phyloP scores from a whole-genome alignment of 495 filamentous ascomycete genomes.

The Aspergillus haitiensis region DNA sequence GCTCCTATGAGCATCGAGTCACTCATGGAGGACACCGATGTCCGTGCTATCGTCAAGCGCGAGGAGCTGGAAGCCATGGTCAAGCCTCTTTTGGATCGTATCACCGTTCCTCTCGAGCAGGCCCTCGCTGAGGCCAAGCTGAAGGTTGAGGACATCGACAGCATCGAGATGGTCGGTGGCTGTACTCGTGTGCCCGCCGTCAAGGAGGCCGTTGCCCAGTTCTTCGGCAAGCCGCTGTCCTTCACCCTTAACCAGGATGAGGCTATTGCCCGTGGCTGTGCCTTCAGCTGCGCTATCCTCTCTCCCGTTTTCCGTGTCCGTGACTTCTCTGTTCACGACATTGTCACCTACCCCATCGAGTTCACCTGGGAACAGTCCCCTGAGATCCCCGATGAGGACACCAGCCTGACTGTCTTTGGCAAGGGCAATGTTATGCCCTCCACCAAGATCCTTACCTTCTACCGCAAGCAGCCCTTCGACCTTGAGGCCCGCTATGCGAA shows the following conservation, averaged over 20 bases:
- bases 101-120: slow-evolving; percentile 75
- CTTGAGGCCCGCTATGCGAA: slow-evolving; percentile 92
- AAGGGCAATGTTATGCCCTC: slow-evolving; percentile 97
- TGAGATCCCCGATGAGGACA: slow-evolving; percentile 98
- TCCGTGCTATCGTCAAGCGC: slow-evolving; percentile 83
- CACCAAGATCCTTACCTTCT: slow-evolving; percentile 99
- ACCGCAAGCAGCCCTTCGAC: slow-evolving; percentile 96
- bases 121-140: slow-evolving; percentile 90
- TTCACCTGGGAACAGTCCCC: slow-evolving; percentile 99
- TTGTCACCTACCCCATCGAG: slow-evolving; percentile 97
- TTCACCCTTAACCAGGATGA: slow-evolving; percentile 99
- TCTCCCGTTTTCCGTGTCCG: slow-evolving; percentile 98
- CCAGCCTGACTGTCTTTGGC: slow-evolving; percentile 95
- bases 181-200: slow-evolving; percentile 90
- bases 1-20: slow-evolving; percentile 98
- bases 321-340: slow-evolving; percentile 96
- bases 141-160: slow-evolving; percentile 86
- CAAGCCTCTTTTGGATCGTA: slow-evolving; percentile 77
- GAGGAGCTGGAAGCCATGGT: slow-evolving; percentile 92
- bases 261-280: slow-evolving; percentile 92
- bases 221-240: slow-evolving; percentile 88
- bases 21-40: slow-evolving; percentile 96
- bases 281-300: slow-evolving; percentile 97
- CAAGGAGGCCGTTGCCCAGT: slow-evolving; percentile 85
- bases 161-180: slow-evolving; percentile 91